Evolutionary conservation across 441 rosid genomes (phyloP), one percentile per base, ranked within the genome.

Genomic region (Monsonia emarginata): DNA sequence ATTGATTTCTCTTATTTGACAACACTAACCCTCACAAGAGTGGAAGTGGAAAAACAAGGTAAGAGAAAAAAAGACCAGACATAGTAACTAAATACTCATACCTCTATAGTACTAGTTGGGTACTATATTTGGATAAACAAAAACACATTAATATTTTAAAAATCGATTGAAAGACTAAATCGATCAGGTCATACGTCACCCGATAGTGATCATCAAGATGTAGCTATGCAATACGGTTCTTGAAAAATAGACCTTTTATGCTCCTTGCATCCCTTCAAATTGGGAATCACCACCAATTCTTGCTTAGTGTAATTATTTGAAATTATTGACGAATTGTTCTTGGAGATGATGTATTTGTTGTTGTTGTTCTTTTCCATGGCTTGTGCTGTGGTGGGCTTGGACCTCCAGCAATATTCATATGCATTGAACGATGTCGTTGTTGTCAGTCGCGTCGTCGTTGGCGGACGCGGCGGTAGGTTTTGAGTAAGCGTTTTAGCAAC

Each of bases 221-320:
- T 89, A 68, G 98, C 93, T 72, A 89, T 86, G 90, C 96, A 89
- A 27, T 73, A 60, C 0, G 84, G 73, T 68, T 87, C 93, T 75
- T 79, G 54, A 22, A 83, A 65, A 64, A 85, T 87, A 9, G 96
- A 84, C 77, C 92, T 86, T 79, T 85, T 80, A 0, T 75, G 74
- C 46, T 88, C 88, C 65, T 91, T 88, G 91, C 98, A 91, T 0
- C 86, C 81, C 48, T 79, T 83, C 19, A 74, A 13, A 70, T 66
- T 52, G 30, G 84, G 83, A 57, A 72, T 40, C 48, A 40, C 48
- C 48, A 40, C 19, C 65, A 65, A 61, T 1, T 76, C 63, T 3
- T 69, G 5, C 5, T 32, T 32, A 32, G 5, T 4, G 4, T 2
- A 32, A 34, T 73, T 78, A 63, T 74, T 74, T 26, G 69, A 66